Base-by-base conservation (phyloP, 140 eudicot genomes). In the Flaveria floridana region DNA sequence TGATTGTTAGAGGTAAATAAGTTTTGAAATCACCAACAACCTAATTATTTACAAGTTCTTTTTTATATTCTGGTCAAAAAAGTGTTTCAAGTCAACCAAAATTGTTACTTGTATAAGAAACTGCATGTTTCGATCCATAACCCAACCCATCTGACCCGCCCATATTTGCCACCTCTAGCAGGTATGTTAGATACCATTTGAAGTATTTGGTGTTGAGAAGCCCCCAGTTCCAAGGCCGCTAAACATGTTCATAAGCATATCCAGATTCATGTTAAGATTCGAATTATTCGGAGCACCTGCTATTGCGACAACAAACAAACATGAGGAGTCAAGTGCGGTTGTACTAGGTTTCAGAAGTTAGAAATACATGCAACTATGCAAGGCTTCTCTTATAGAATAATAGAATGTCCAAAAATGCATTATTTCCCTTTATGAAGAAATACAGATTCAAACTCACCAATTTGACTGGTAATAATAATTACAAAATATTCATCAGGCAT, bases 211-310 rank as follows among this genome's bases (percentile, higher is more conserved):
- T 48, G 73, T 52, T 34, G 82, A 41, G 64, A 85, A 71, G 69
- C 88, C 82, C 6, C 91, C 91, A 18, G 89, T 37, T 61, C 96
- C 96, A 71, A 89, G 87, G 39, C 85, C 85, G n/a, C 95, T 91
- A 82, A 89, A 85, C 91, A 87, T 87, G 83, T 84, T 92, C 91
- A 92, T 92, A 84, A 89, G 86, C 87, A 78, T 71, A 65, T 87
- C 91, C 80, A 91, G 15, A 66, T 88, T 87, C 87, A 80, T 69
- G 75, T 80, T 85, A 66, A 91, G 23, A 66, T 88, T 88, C 87
- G 80, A 59, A 73, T 80, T 85, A 66, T 73, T 64, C 42, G 70
- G 77, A n/a, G 75, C 55, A 76, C 88, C 92, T 82, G 90, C 73
- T 48, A 41, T 52, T 68, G n/a, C 26, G 19, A 61, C 6, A 71